Percentiles rank a stretch among this genome's conserved stretches.
Evolutionary conservation across 129 eudicot genomes (phyloP).

Genomic region (Flaveria trinervia): DNA sequence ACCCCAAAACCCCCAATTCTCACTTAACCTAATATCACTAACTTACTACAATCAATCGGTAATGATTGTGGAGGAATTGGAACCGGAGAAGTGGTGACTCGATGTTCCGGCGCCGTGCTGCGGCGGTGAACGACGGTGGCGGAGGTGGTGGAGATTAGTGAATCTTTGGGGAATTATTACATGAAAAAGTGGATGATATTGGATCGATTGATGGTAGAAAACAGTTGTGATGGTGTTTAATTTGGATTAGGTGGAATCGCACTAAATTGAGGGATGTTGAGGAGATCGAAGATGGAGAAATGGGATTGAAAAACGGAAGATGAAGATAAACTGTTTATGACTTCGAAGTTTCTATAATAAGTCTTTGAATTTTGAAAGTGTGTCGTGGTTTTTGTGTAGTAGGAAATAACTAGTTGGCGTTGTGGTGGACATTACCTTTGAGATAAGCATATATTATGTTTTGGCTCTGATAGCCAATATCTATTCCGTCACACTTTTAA

Average conservation of each 20-base stretch:
- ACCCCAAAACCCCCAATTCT: not conserved
- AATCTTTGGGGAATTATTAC: not conserved
- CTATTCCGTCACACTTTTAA: no score
- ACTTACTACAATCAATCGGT: not conserved
- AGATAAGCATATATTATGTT: no score
- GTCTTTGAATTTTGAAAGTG: not conserved
- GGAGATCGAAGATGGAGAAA: not conserved
- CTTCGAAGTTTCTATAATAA: not conserved
- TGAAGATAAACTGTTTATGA: not conserved
- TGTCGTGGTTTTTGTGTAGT: not conserved
- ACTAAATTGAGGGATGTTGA: not conserved
- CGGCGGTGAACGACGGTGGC: not conserved
- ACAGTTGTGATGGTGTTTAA: not conserved
- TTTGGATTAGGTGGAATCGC: slow-evolving; percentile 1
- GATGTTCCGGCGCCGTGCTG: no score
- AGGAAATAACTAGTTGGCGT: no score
- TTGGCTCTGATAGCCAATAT: no score
- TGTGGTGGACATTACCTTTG: no score
- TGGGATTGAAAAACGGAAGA: no score
- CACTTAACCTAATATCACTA: not conserved
- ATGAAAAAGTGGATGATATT: not conserved
- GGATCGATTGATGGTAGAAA: not conserved
- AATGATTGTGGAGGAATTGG: not conserved
- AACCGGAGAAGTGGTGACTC: no score
- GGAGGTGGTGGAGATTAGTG: no score